Evolutionary conservation across 1,284 basidiomycete genomes (phyloP).

Genomic region (Ustilago esculenta): DNA sequence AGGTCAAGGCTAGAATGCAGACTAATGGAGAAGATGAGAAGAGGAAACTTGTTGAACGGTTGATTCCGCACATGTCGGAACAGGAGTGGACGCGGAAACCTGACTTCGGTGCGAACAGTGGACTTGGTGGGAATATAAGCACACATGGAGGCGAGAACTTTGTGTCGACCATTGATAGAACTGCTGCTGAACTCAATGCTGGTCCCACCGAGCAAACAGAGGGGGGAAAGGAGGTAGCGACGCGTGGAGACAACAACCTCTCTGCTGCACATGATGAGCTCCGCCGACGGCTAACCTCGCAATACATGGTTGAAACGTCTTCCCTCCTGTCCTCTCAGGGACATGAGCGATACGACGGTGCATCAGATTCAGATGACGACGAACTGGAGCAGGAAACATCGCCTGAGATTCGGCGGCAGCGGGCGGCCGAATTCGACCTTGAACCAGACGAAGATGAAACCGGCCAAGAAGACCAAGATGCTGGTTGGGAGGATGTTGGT

Average conservation of each 20-base stretch:
- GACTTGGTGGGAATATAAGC: not conserved
- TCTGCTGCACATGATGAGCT: conserved; percentile 24
- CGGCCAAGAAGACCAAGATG: not conserved
- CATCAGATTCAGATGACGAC: conserved; percentile 40
- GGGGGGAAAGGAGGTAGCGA: not conserved
- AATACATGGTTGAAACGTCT: conserved; percentile 42
- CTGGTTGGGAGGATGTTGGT: conserved; percentile 7
- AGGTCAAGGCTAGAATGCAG: conserved; percentile 21
- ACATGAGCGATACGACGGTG: conserved; percentile 36
- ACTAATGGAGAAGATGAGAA: conserved; percentile 12
- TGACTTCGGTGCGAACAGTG: not conserved
- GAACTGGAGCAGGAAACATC: conserved; percentile 38
- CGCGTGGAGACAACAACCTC: conserved; percentile 14
- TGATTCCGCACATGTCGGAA: conserved; percentile 32
- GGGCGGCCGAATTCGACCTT: conserved; percentile 29
- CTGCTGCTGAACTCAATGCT: conserved; percentile 6
- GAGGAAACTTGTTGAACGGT: conserved; percentile 16
- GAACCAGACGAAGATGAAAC: conserved; percentile 19
- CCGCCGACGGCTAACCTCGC: conserved; percentile 24
- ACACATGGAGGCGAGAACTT: conserved; percentile 7
- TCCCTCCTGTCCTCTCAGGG: conserved; percentile 27
- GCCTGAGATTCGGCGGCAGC: conserved; percentile 15
- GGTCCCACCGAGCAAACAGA: not conserved
- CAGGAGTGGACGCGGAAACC: conserved; percentile 30
- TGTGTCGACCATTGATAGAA: conserved; percentile 26